A percentile compares a stretch with the other conserved stretches of the same genome.
phyloP scores from a whole-genome alignment of 495 filamentous ascomycete genomes.

The Penicillium flavigenum region DNA sequence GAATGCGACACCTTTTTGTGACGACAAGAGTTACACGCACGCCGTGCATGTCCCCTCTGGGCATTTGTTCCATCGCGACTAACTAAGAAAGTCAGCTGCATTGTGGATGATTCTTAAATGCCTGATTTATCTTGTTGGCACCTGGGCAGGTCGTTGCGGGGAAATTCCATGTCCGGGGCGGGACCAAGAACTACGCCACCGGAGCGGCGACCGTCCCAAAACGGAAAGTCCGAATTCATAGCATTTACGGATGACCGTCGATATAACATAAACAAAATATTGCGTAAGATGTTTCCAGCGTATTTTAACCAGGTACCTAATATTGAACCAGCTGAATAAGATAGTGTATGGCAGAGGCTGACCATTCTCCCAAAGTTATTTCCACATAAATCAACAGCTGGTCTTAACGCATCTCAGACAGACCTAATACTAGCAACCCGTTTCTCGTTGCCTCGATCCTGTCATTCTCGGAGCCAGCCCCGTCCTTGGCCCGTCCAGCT shows the following conservation, averaged over 20 bases:
- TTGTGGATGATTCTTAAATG: background rate
- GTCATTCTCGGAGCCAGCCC: background rate
- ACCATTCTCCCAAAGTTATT: too few species aligned
- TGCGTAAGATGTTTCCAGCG: too few species aligned
- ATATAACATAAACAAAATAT: too few species aligned
- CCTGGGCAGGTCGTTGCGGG: background rate
- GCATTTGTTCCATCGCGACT: conserved; percentile 18
- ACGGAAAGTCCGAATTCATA: background rate
- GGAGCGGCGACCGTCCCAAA: conserved; percentile 9
- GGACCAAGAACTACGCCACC: background rate
- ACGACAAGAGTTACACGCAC: conserved; percentile 23
- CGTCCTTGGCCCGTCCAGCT: background rate
- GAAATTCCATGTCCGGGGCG: background rate
- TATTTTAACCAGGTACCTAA: too few species aligned
- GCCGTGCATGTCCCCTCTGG: conserved; percentile 17
- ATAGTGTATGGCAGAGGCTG: too few species aligned
- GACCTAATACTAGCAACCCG: background rate
- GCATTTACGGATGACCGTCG: background rate
- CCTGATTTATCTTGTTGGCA: background rate
- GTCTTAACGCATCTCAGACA: background rate
- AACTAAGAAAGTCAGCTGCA: conserved; percentile 28
- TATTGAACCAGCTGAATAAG: too few species aligned
- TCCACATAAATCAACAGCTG: background rate
- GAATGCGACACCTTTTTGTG: conserved; percentile 20
- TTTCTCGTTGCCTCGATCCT: background rate